Evolutionary conservation across 768 basidiomycete genomes (phyloP).

Genomic region (Leucocoprinus leucothites): DNA sequence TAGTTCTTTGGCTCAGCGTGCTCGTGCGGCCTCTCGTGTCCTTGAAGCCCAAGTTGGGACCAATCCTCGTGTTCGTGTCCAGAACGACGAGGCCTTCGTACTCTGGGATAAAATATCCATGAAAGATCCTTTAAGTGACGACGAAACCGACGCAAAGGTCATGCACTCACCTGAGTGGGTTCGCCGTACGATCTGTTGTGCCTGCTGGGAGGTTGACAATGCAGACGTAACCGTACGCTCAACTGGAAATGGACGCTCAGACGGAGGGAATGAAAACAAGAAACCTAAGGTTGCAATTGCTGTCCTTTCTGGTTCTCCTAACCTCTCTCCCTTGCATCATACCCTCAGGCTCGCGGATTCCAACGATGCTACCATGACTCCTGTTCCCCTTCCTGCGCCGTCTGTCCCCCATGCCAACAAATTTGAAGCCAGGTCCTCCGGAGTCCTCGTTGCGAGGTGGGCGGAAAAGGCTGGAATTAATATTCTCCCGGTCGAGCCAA

Average conservation of each 20-base stretch:
- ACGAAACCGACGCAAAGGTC: constrained; percentile 23
- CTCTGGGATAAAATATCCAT: constrained; percentile 74
- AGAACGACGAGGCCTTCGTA: constrained; percentile 79
- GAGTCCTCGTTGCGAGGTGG: constrained; percentile 64
- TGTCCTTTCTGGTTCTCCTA: constrained; percentile 35
- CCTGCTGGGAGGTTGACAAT: constrained; percentile 68
- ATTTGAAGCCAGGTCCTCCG: constrained; percentile 63
- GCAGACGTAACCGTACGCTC: constrained; percentile 24
- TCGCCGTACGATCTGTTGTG: constrained; percentile 79
- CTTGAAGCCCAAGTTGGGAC: constrained; percentile 85
- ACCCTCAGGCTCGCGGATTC: constrained; percentile 28
- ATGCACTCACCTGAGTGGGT: constrained; percentile 76
- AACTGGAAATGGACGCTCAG: constrained; percentile 1
- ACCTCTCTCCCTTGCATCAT: constrained; percentile 31
- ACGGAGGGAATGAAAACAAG: constrained; percentile 8
- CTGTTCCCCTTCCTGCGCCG: constrained; percentile 67
- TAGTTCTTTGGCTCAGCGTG: constrained; percentile 71
- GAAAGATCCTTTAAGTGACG: constrained; percentile 20
- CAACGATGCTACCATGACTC: constrained; percentile 33
- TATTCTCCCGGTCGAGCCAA: constrained; percentile 52
- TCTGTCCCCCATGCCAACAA: constrained; percentile 46
- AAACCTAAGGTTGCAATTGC: constrained; percentile 61
- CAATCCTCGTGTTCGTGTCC: constrained; percentile 78
- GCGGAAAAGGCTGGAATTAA: constrained; percentile 59
- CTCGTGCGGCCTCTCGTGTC: constrained; percentile 83